Base-by-base conservation (phyloP, 2,329 filamentous ascomycete genomes). In the Daldinia sp. region DNA sequence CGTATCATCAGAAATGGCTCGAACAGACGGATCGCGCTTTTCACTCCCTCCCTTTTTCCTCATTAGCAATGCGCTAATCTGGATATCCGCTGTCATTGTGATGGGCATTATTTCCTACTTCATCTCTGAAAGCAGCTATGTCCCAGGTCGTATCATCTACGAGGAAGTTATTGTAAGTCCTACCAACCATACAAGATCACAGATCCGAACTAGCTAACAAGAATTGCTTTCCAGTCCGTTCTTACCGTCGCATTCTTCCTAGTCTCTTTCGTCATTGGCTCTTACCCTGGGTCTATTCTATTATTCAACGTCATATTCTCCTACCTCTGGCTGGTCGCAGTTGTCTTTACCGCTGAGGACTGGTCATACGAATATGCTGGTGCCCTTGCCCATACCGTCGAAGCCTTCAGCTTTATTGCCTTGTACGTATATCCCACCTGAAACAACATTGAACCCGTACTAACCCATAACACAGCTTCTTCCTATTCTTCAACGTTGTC, bases 301-400 rank as follows among this genome's bases (percentile, higher is more conserved):
- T 66, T 79, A 7, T 79, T 79, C 73, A 79, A 79, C 73, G 70
- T 79, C 60, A 75, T 79, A 57, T 79, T 79, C 68, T 78, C 77
- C 20, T 79, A 79, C 66, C 77, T 79, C 10, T 79, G 78, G 78
- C 69, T 79, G 10, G 78, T 78, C 48, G 73, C 70, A 3, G 77
- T 79, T 33, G 76, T 74, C 7, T 79, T 79, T 50, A 72, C 76
- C 10, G 77, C 78, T 23, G 64, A 69, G 50, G 73, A 75, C 37
- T 79, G 73, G 71, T 78, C 71, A 46, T 57, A 71, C 63, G 69
- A 74, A 39, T 63, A 69, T 15, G 70, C 62, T 30, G 69, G 69
- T 59, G 41, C 55, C 6, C 70, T 77, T 6, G 59, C 65, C 6
- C 72, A 77, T n/a, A 73, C 77, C 2, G 74, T 75, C 46, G 77